Base-by-base conservation (phyloP, 768 basidiomycete genomes). In the Kockovaella imperatae region DNA sequence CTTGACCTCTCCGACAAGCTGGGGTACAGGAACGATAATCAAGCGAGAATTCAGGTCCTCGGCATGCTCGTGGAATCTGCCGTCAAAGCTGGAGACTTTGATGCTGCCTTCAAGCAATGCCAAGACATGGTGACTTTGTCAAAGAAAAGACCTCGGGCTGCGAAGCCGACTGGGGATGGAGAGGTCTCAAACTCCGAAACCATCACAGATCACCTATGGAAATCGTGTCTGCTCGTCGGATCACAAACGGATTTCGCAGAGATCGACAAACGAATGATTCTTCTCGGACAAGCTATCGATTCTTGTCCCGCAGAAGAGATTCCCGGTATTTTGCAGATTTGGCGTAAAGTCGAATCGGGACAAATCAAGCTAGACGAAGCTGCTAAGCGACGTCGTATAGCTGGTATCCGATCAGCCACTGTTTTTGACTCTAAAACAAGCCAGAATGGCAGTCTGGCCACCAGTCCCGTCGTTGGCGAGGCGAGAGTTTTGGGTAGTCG, bases 21-120 rank as follows among this genome's bases (percentile, higher is more conserved):
- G 6, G 91, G 93, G 0, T 87, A 77, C 72, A 67, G 78, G 43
- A 55, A 50, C 28, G 83, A 93, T 54, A 80, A 10, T 13, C 6
- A 13, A 23, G 86, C 42, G 45, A 15, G 31, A 17, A 18, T 45
- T n/a, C 25, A 17, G n/a, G 30, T 30, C 6, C n/a, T 31, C 7
- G 86, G 87, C 35, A 96, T 96, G 93, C 77, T 97, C 20, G 82
- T 83, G 8, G 87, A 88, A 52, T 82, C 87, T 2, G 89, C 90
- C 0, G 76, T 90, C 10, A 83, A 85, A 57, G 78, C 78, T 0
- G 85, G 84, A 60, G 90, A 97, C 61, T 91, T 84, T 51, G 60
- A 71, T 1, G 77, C 78, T 15, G 88, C 88, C 0, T 83, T 80
- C 57, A 83, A 83, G 50, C 80, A 79, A 35, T 81, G 77, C 62